Evolutionary conservation across 2,329 filamentous ascomycete species (phyloP).

Genomic region (Zasmidium cellare): DNA sequence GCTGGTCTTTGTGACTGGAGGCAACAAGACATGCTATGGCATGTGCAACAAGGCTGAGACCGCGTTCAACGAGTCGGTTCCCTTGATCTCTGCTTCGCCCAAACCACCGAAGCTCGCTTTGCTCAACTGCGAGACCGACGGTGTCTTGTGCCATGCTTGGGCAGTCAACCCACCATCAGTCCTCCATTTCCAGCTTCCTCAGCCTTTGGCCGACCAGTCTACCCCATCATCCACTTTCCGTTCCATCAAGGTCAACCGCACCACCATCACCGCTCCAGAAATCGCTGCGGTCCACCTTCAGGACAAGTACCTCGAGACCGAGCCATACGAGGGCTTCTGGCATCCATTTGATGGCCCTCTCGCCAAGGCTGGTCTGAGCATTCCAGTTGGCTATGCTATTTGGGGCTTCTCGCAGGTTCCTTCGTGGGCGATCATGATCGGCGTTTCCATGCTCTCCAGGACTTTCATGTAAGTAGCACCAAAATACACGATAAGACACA

Average conservation of each 20-base stretch:
- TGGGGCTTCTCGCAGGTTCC: constrained; percentile 63
- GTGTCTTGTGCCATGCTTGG: constrained; percentile 74
- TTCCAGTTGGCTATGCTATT: constrained; percentile 67
- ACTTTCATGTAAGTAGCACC: constrained; percentile 8
- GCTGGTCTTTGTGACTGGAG: constrained; percentile 72
- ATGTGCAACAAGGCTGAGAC: constrained; percentile 64
- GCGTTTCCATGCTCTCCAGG: constrained; percentile 11
- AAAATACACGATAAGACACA: background rate
- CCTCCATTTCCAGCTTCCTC: constrained; percentile 64
- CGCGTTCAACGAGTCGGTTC: constrained; percentile 53
- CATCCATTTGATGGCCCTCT: constrained; percentile 73
- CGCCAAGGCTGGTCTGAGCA: constrained; percentile 60
- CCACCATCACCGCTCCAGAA: constrained; percentile 64
- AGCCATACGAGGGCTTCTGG: constrained; percentile 65
- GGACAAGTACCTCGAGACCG: constrained; percentile 54
- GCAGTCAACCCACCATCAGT: constrained; percentile 63
- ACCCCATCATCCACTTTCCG: constrained; percentile 65
- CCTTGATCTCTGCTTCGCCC: constrained; percentile 60
- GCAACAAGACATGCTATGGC: constrained; percentile 77
- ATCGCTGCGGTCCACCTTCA: constrained; percentile 63
- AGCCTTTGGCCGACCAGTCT: constrained; percentile 61
- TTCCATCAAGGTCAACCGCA: constrained; percentile 67
- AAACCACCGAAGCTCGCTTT: constrained; percentile 66
- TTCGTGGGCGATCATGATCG: constrained; percentile 14
- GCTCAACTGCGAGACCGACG: constrained; percentile 73